Conservation (phyloP, 805 yeast genomes). For the Kazachstania viticola region DNA sequence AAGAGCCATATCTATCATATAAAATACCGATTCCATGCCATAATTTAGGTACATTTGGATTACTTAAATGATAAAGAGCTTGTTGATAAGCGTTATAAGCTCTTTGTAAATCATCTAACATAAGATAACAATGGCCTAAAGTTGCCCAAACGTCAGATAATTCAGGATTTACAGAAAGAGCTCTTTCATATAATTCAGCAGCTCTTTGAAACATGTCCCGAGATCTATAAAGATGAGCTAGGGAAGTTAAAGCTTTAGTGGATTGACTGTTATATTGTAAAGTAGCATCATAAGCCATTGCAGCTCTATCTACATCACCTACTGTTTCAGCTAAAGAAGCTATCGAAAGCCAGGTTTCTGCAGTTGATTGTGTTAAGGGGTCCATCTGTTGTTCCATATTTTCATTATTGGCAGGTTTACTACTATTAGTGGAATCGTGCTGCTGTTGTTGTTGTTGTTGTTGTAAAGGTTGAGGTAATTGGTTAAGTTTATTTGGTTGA, state of each 20-base stretch:
- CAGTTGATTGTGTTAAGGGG: conserved; percentile 41
- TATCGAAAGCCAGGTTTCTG: conserved; percentile 80
- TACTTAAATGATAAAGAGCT: conserved; percentile 80
- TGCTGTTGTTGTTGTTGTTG: conserved; percentile 1
- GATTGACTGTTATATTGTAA: conserved; percentile 77
- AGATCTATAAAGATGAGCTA: conserved; percentile 81
- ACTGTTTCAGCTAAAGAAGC: conserved; percentile 83
- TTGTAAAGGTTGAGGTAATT: not conserved
- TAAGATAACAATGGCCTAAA: conserved; percentile 89
- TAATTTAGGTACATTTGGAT: conserved; percentile 89
- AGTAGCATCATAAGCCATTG: conserved; percentile 79
- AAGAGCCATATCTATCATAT: conserved; percentile 89
- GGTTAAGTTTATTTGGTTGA: no score
- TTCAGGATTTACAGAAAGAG: conserved; percentile 68
- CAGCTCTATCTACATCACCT: conserved; percentile 83
- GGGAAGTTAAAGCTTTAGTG: conserved; percentile 70
- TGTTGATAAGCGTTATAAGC: conserved; percentile 96
- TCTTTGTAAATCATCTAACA: conserved; percentile 91
- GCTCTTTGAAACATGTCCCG: conserved; percentile 89
- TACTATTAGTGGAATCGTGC: not conserved
- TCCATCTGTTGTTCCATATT: conserved; percentile 9
- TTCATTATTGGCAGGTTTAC: no score
- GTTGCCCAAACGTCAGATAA: conserved; percentile 97
- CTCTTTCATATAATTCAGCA: conserved; percentile 85
- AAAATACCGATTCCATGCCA: conserved; percentile 99